Percentiles rank a stretch among this genome's conserved stretches.
Conservation (phyloP, 1,284 basidiomycete genomes). For the Ceratobasidium sp. region DNA sequence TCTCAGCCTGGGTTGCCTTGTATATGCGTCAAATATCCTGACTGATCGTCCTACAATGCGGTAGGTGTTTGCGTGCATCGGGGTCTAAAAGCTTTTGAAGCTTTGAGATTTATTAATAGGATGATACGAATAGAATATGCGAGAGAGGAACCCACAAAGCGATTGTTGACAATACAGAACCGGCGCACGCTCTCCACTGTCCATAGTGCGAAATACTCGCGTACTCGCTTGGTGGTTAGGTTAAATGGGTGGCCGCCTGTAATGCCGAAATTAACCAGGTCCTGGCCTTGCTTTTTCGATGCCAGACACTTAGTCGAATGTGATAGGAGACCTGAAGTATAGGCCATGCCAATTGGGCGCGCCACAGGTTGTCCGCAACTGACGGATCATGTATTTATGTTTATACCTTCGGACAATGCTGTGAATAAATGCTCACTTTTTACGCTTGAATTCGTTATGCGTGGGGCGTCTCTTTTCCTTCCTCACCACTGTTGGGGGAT, state of each 20-base stretch:
- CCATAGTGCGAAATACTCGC: constrained; percentile 1
- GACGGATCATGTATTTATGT: no score
- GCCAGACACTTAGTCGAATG: background rate
- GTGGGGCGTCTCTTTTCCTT: no score
- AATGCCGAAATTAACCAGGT: constrained; percentile 2
- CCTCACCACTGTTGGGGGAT: no score
- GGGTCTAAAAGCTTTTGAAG: background rate
- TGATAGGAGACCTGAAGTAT: background rate
- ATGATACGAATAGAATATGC: background rate
- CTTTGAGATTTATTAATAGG: background rate
- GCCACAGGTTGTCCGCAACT: background rate
- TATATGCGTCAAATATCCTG: background rate
- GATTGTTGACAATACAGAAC: background rate
- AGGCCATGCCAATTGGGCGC: background rate
- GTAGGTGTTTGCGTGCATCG: background rate
- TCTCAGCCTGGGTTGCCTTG: background rate
- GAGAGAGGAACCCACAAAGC: background rate
- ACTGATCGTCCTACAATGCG: background rate
- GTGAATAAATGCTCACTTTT: no score
- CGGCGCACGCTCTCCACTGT: background rate
- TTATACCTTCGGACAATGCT: no score
- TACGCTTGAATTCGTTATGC: background rate
- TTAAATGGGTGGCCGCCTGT: background rate
- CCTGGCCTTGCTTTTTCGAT: background rate
- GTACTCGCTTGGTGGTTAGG: background rate